These are phyloP conservation scores for Neoboletus magnificus DNA, from an alignment of 768 basidiomycete genomes.

Conservation along the genomic window DNA sequence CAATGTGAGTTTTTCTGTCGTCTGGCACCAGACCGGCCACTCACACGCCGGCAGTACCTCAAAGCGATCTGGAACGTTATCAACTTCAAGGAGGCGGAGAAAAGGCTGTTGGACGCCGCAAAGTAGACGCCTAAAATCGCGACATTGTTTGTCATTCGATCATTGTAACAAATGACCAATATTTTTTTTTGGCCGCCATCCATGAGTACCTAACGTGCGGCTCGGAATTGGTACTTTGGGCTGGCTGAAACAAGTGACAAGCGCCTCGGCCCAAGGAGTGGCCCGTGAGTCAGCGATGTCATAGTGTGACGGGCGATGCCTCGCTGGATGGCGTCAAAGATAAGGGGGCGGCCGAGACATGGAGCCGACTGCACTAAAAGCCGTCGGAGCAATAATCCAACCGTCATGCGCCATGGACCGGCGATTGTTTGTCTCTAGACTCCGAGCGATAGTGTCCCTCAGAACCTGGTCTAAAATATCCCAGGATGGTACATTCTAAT, in stretches of 20 bases:
- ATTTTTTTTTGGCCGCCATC: not conserved
- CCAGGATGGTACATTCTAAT: not conserved
- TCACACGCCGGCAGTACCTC: constrained; percentile 63
- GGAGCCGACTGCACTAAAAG: not conserved
- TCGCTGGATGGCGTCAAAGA: not conserved
- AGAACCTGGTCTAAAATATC: not conserved
- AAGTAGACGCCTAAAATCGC: constrained; percentile 18
- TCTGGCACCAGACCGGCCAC: not conserved
- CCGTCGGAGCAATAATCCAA: not conserved
- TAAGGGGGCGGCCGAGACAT: not conserved
- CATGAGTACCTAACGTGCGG: not conserved
- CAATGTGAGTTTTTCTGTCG: constrained; percentile 57
- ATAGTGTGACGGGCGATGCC: not conserved
- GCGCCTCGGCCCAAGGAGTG: not conserved
- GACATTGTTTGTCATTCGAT: not conserved
- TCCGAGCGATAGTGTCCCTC: not conserved
- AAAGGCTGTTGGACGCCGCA: constrained; percentile 40
- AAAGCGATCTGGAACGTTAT: constrained; percentile 94
- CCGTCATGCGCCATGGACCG: not conserved
- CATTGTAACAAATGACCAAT: constrained; percentile 4
- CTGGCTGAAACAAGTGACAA: not conserved
- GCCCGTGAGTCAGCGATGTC: not conserved
- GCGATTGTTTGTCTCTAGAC: not conserved
- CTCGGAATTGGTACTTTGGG: not conserved
- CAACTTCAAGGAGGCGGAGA: constrained; percentile 92